These are phyloP conservation scores for Ramularia endophylla DNA, from an alignment of 2,329 filamentous ascomycete species.

Conservation along the genomic window DNA sequence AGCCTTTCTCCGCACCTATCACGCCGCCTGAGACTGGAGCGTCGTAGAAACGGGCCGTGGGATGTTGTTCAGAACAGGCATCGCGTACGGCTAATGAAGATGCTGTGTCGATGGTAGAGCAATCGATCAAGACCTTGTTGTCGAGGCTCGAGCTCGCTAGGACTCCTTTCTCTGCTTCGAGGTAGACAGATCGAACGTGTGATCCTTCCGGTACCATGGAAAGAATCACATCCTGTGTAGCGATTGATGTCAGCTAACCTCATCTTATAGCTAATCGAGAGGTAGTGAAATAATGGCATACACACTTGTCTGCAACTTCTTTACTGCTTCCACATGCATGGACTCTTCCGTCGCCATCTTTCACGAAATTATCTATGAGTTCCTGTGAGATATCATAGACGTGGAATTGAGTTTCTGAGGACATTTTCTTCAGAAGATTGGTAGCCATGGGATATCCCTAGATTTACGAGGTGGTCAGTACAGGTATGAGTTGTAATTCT, in stretches of 20 bases:
- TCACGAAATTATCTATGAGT: constrained; percentile 39
- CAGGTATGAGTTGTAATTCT: too few species aligned
- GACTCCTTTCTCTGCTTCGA: constrained; percentile 40
- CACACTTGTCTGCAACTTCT: constrained; percentile 46
- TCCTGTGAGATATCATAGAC: constrained; percentile 45
- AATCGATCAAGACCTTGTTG: constrained; percentile 48
- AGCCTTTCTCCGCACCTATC: constrained; percentile 47
- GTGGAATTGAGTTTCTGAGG: constrained; percentile 38
- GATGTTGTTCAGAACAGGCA: constrained; percentile 33
- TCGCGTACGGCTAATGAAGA: constrained; percentile 44
- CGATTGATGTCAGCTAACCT: constrained; percentile 4
- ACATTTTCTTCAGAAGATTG: constrained; percentile 45
- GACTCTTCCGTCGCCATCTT: constrained; percentile 36
- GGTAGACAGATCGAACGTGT: constrained; percentile 48
- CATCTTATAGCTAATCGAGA: too few species aligned
- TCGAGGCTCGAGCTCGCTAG: constrained; percentile 35
- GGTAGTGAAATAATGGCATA: constrained; percentile 35
- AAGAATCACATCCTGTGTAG: constrained; percentile 42
- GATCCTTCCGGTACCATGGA: constrained; percentile 51
- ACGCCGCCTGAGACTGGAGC: constrained; percentile 50
- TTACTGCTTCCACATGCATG: constrained; percentile 38
- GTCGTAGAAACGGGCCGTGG: constrained; percentile 46
- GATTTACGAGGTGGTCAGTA: too few species aligned
- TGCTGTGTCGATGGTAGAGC: constrained; percentile 51
- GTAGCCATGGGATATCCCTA: constrained; percentile 46